Conservation (phyloP, 352 stramenopile genomes). For the Thalassiosira mediterranea region DNA sequence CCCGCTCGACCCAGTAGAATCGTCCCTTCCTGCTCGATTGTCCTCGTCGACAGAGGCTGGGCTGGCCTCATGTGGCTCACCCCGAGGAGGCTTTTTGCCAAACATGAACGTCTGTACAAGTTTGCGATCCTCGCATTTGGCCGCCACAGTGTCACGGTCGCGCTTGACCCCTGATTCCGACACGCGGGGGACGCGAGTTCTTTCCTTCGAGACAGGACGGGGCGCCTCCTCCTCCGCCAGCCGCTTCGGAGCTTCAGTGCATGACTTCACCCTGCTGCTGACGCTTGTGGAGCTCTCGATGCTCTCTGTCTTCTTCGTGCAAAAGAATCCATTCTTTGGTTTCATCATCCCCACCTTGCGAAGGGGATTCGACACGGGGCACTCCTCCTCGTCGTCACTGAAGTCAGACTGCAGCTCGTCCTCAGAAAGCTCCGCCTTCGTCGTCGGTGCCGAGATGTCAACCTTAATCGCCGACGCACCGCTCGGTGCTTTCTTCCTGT, state of each 20-base stretch:
- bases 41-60: background rate
- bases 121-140: constrained; percentile 18
- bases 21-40: no score
- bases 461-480: no score
- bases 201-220: constrained; percentile 7
- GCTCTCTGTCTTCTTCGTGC: constrained; percentile 29
- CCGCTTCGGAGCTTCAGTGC: background rate
- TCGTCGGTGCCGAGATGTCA: background rate
- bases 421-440: constrained; percentile 38
- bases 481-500: no score
- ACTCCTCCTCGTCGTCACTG: constrained; percentile 33
- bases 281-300: constrained; percentile 27
- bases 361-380: background rate
- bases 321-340: constrained; percentile 19
- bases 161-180: constrained; percentile 6
- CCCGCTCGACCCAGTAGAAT: background rate
- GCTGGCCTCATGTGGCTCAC: background rate
- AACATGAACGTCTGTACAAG: constrained; percentile 42
- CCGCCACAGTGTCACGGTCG: background rate
- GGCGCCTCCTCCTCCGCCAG: background rate
- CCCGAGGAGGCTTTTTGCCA: constrained; percentile 23
- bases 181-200: background rate
- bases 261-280: background rate
- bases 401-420: constrained; percentile 56
- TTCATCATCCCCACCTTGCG: constrained; percentile 4